Evolutionary conservation across 768 basidiomycete species (phyloP).

Genomic region (Fibroporia radiculosa): DNA sequence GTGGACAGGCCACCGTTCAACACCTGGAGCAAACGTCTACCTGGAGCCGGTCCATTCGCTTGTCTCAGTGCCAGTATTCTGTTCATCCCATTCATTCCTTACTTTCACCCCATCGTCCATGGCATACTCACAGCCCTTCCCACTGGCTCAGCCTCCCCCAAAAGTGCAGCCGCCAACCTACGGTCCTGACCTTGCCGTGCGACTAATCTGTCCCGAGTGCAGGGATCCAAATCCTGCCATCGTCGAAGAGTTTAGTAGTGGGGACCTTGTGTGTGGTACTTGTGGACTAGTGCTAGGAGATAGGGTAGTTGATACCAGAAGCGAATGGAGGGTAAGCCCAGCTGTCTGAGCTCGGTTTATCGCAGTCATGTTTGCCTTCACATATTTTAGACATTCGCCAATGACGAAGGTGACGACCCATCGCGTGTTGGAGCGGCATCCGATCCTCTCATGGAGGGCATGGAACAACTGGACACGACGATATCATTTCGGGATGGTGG

Average conservation of each 20-base stretch:
- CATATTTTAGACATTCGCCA: slow-evolving; percentile 85
- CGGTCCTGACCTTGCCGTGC: slow-evolving; percentile 80
- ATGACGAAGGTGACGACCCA: slow-evolving; percentile 98
- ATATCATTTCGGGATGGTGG: slow-evolving; percentile 96
- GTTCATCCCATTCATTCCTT: background rate
- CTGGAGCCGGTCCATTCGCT: background rate
- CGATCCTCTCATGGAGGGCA: slow-evolving; percentile 89
- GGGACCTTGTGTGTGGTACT: slow-evolving; percentile 91
- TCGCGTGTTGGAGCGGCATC: slow-evolving; percentile 98
- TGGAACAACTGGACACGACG: slow-evolving; percentile 90
- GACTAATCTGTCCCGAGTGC: slow-evolving; percentile 94
- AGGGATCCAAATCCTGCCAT: slow-evolving; percentile 90
- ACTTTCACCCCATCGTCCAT: slow-evolving; percentile 24
- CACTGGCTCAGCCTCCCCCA: slow-evolving; percentile 51
- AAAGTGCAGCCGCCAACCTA: slow-evolving; percentile 53
- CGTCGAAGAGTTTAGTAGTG: slow-evolving; percentile 95
- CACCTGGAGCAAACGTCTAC: no score
- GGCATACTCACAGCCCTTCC: slow-evolving; percentile 77
- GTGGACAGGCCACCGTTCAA: no score
- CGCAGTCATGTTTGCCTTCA: background rate
- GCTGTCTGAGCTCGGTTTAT: slow-evolving; percentile 2
- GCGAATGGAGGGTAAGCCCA: slow-evolving; percentile 89
- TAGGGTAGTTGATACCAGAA: slow-evolving; percentile 92
- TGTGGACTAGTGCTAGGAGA: slow-evolving; percentile 96
- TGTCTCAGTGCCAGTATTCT: no score